These are phyloP conservation scores for Trichosporon sp. DNA, from an alignment of 1,284 basidiomycete genomes.

Conservation along the genomic window DNA sequence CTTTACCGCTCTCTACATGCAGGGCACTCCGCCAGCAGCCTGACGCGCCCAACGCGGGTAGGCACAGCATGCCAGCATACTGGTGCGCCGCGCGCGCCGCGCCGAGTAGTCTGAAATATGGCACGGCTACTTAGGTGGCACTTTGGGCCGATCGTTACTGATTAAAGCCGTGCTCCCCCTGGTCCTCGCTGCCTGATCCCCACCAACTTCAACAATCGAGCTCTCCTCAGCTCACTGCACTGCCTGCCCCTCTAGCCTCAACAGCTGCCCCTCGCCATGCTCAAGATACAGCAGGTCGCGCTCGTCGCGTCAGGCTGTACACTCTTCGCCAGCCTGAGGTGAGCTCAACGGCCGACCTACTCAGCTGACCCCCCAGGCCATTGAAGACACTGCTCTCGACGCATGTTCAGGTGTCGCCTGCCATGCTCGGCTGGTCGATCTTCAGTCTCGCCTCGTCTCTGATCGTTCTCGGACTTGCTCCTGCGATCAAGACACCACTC, in stretches of 20 bases:
- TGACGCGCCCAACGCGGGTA: constrained; percentile 2
- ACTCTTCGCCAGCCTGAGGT: not conserved
- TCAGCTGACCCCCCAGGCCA: constrained; percentile 30
- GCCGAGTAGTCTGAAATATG: constrained; percentile 13
- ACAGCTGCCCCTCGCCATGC: constrained; percentile 13
- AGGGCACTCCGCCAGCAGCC: not conserved
- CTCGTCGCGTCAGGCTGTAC: constrained; percentile 11
- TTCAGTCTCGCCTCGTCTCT: constrained; percentile 35
- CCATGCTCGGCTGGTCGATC: constrained; percentile 38
- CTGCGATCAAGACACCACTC: constrained; percentile 39
- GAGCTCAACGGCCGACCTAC: not conserved
- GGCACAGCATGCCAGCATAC: not conserved
- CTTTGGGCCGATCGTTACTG: constrained; percentile 9
- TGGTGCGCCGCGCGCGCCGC: constrained; percentile 2
- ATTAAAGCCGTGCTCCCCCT: constrained; percentile 17
- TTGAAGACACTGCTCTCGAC: constrained; percentile 38
- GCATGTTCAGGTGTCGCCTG: constrained; percentile 31
- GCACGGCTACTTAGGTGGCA: constrained; percentile 17
- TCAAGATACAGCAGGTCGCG: constrained; percentile 16
- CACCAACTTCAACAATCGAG: not conserved
- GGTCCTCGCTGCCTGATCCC: not conserved
- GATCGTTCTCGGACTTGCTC: constrained; percentile 33
- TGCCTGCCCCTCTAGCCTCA: constrained; percentile 1
- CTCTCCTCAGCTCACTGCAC: constrained; percentile 13
- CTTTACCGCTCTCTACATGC: not conserved